Base-by-base conservation (phyloP, 73 alveolate species). In the Tetrahymena malaccensis region DNA sequence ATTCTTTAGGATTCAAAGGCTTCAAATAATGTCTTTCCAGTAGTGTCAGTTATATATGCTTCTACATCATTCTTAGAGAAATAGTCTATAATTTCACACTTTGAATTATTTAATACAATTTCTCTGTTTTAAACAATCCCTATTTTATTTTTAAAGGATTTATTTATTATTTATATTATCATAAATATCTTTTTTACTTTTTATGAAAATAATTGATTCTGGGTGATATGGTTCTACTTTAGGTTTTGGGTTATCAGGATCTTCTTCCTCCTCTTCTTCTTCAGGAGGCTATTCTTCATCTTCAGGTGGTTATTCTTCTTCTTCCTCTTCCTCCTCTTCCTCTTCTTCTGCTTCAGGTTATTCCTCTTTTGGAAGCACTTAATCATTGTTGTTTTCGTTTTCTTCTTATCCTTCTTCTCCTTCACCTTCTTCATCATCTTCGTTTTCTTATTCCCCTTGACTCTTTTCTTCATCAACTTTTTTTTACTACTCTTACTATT, bases 231-330 rank as follows among this genome's bases (percentile, higher is more conserved):
- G 94, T 96, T 96, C 96, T 93, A 96, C 94, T 34, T 94, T 96
- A 0, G 98, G 98, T 85, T 96, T 96, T 17, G 98, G 95, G 93
- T 96, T 97, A 55, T 97, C 95, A 84, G 96, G 96, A 85, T 98
- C 98, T 95, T 96, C 94, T 34, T 97, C 96, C 89, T 96, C 98
- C 38, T 96, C 97, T 96, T 95, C 95, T 93, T 96, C 96, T 94
- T 97, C 97, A 35, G 97, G 98, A 94, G 96, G 96, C 44, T 96
- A 97, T 93, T 95, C 97, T 55, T 97, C 97, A 35, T 96, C 95
- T 85, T 97, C 97, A 85, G 97, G 96, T 83, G 98, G 96, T n/a
- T 97, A 96, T 55, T 96, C 97, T 94, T 94, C 96, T 94, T 97
- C 98, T 94, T 97, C 94, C 85, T 95, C 96, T 93, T 97, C 96